Percentiles rank a stretch among this genome's conserved stretches.
Evolutionary conservation across 768 basidiomycete species (phyloP).

Genomic region (Saitozyma sp.): DNA sequence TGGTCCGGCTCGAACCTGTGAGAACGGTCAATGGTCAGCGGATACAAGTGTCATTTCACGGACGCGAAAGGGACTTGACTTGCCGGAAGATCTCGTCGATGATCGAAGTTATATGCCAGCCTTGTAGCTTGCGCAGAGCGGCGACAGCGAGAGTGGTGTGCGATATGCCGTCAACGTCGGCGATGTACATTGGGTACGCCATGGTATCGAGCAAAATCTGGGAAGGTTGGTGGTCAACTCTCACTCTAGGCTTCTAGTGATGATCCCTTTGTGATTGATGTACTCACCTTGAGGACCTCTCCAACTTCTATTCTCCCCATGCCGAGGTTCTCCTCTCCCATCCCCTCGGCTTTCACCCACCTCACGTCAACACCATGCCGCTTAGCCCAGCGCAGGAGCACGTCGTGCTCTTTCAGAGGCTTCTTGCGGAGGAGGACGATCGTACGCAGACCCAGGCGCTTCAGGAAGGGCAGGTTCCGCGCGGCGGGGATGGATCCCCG

Average conservation of each 20-base stretch:
- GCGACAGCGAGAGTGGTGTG: constrained; percentile 43
- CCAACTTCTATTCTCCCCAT: constrained; percentile 38
- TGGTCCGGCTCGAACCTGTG: constrained; percentile 42
- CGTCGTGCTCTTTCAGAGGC: constrained; percentile 23
- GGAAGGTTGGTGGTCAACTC: background rate
- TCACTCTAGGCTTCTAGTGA: background rate
- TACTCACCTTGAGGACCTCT: constrained; percentile 39
- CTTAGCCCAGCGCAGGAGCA: constrained; percentile 21
- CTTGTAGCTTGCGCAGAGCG: constrained; percentile 43
- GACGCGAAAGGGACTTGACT: constrained; percentile 6
- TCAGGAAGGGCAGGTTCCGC: constrained; percentile 37
- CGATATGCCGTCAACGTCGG: constrained; percentile 45
- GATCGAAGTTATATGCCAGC: constrained; percentile 41
- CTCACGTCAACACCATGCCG: constrained; percentile 25
- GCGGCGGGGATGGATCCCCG: constrained; percentile 34
- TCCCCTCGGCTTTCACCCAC: constrained; percentile 42
- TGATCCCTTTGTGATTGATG: background rate
- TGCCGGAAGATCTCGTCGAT: constrained; percentile 38
- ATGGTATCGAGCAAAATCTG: constrained; percentile 32
- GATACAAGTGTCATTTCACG: background rate
- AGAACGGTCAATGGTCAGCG: background rate
- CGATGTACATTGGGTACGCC: constrained; percentile 43
- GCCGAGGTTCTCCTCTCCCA: constrained; percentile 41
- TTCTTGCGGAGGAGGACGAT: constrained; percentile 32
- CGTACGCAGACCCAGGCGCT: constrained; percentile 25